phyloP scores from a whole-genome alignment of 2,329 filamentous ascomycete genomes.

The Pestalotiopsis sp. region DNA sequence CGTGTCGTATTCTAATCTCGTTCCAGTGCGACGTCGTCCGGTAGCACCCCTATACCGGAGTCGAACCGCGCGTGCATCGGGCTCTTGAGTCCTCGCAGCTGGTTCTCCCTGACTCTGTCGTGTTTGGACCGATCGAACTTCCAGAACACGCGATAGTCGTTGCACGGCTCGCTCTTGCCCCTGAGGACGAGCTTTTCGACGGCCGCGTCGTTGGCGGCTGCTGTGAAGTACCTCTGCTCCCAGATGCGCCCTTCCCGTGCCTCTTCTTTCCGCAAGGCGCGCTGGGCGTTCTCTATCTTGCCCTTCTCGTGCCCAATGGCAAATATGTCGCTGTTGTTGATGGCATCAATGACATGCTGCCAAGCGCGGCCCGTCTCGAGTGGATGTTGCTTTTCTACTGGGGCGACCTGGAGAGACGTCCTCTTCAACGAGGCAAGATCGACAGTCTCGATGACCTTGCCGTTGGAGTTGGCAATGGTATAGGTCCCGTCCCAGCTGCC shows the following conservation, averaged over 20 bases:
- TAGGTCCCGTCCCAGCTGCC: slow-evolving; percentile 91
- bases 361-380: slow-evolving; percentile 88
- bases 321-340: slow-evolving; percentile 82
- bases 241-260: slow-evolving; percentile 20
- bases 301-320: slow-evolving; percentile 75
- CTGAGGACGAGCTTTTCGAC: slow-evolving; percentile 17
- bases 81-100: slow-evolving; percentile 20
- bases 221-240: slow-evolving; percentile 24
- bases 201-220: slow-evolving; percentile 17
- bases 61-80: slow-evolving; percentile 26
- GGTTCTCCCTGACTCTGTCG: slow-evolving; percentile 15
- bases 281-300: slow-evolving; percentile 87
- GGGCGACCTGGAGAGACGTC: slow-evolving; percentile 69
- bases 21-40: slow-evolving; percentile 1
- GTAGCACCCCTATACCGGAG: slow-evolving; percentile 20
- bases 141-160: slow-evolving; percentile 21
- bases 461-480: slow-evolving; percentile 67
- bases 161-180: slow-evolving; percentile 1
- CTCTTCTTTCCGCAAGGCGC: slow-evolving; percentile 33
- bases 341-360: slow-evolving; percentile 80
- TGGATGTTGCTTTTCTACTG: slow-evolving; percentile 77
- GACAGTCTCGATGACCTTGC: slow-evolving; percentile 59
- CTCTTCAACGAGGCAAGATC: slow-evolving; percentile 57
- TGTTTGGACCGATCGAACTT: slow-evolving; percentile 27
- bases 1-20: neutral